phyloP scores from a whole-genome alignment of 306 rosid genomes.

The Vigna trinervia region DNA sequence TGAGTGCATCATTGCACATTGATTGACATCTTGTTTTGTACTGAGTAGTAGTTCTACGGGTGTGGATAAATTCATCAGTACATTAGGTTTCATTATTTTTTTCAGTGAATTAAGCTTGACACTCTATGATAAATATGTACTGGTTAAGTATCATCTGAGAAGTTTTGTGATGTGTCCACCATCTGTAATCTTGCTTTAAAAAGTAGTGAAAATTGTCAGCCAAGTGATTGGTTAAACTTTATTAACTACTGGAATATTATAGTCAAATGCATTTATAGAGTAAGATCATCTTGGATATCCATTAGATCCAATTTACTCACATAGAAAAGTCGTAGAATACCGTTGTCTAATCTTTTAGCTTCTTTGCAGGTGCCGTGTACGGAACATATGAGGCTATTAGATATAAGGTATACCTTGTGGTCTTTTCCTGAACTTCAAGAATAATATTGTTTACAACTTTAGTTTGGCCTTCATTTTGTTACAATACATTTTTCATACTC shows the following conservation, averaged over 20 bases:
- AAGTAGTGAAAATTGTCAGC: neutral
- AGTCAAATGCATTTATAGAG: slow-evolving; percentile 5
- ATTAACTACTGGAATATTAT: slow-evolving; percentile 14
- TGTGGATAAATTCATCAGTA: slow-evolving; percentile 2
- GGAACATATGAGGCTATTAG: slow-evolving; percentile 88
- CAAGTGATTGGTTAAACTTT: slow-evolving; percentile 12
- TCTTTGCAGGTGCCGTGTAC: slow-evolving; percentile 77
- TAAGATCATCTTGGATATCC: slow-evolving; percentile 7
- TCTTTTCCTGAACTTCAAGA: slow-evolving; percentile 29
- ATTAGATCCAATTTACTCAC: neutral
- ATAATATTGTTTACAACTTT: slow-evolving; percentile 21
- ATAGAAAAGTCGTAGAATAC: neutral
- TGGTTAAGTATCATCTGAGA: no score
- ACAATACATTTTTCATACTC: slow-evolving; percentile 2
- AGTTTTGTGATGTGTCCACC: no score
- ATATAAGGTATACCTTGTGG: slow-evolving; percentile 63
- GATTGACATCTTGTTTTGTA: slow-evolving; percentile 15
- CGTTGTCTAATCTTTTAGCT: slow-evolving; percentile 21
- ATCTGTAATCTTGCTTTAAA: no score
- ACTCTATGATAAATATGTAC: no score
- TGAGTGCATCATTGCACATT: neutral
- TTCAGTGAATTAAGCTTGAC: no score
- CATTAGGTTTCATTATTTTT: no score
- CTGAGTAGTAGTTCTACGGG: neutral
- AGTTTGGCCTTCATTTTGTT: slow-evolving; percentile 18